Evolutionary conservation across 2,329 filamentous ascomycete genomes (phyloP).

Genomic region (Hysterium pulicare): DNA sequence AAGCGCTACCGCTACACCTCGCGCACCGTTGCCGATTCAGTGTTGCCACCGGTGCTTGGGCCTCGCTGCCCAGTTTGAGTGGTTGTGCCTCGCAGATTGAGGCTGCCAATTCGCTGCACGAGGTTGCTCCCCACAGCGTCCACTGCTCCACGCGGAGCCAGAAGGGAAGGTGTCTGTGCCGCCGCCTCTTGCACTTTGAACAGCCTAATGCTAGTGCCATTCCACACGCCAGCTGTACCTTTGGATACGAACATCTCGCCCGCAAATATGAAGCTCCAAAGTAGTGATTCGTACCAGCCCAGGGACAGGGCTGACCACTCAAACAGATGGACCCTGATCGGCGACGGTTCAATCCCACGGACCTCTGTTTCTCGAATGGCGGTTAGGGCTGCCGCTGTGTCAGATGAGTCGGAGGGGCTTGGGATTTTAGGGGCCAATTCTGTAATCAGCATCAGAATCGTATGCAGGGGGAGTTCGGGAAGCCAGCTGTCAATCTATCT

Average conservation of each 20-base stretch:
- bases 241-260: slow-evolving; percentile 84
- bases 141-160: slow-evolving; percentile 83
- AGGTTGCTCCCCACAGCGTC: slow-evolving; percentile 91
- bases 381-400: slow-evolving; percentile 38
- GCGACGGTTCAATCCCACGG: slow-evolving; percentile 69
- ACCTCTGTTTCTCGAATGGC: slow-evolving; percentile 61
- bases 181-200: slow-evolving; percentile 88
- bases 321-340: slow-evolving; percentile 79
- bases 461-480: slow-evolving; percentile 85
- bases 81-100: slow-evolving; percentile 60
- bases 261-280: slow-evolving; percentile 92
- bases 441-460: slow-evolving; percentile 73
- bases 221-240: slow-evolving; percentile 91
- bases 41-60: slow-evolving; percentile 18
- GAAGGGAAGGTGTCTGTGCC: slow-evolving; percentile 72
- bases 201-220: slow-evolving; percentile 79
- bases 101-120: slow-evolving; percentile 78
- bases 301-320: slow-evolving; percentile 89
- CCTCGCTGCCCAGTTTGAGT: slow-evolving; percentile 18
- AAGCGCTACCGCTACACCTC: slow-evolving; percentile 32
- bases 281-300: slow-evolving; percentile 91
- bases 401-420: slow-evolving; percentile 40
- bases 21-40: slow-evolving; percentile 23
- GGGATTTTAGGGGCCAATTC: slow-evolving; percentile 51
- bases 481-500: slow-evolving; percentile 83